Percentiles rank a stretch among this genome's conserved stretches.
phyloP scores from a whole-genome alignment of 2,329 filamentous ascomycete species.

The Pyrenophora seminiperda region DNA sequence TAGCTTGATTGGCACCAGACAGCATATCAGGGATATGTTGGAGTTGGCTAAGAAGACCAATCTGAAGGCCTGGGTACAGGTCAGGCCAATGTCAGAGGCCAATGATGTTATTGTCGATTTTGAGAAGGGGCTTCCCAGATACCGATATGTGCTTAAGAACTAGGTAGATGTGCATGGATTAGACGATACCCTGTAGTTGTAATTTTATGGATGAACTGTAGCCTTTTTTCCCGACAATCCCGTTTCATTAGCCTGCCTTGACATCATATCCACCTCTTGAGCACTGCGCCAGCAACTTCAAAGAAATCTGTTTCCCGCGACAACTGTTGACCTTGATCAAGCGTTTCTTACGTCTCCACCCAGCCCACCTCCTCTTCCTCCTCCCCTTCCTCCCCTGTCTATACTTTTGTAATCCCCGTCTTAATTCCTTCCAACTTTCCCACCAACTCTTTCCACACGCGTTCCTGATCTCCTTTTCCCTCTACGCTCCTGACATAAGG shows the following conservation, averaged over 20 bases:
- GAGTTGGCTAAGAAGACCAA: slow-evolving; percentile 49
- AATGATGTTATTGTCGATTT: slow-evolving; percentile 48
- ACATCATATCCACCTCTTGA: not conserved
- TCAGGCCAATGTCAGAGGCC: slow-evolving; percentile 48
- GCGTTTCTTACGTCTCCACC: no score
- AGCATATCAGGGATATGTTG: slow-evolving; percentile 63
- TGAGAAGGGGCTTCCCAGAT: slow-evolving; percentile 49
- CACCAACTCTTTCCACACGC: slow-evolving; percentile 50
- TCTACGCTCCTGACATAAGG: slow-evolving; percentile 45
- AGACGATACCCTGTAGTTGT: slow-evolving; percentile 11
- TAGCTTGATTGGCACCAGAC: slow-evolving; percentile 66
- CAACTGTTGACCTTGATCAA: not conserved
- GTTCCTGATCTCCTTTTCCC: slow-evolving; percentile 43
- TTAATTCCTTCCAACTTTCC: slow-evolving; percentile 48
- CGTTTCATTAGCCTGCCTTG: no score
- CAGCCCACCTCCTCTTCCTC: slow-evolving; percentile 47
- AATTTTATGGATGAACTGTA: slow-evolving; percentile 3
- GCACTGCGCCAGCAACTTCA: no score
- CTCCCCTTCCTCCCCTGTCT: slow-evolving; percentile 43
- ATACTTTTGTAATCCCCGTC: slow-evolving; percentile 30
- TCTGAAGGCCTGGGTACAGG: slow-evolving; percentile 51
- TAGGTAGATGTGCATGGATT: slow-evolving; percentile 6
- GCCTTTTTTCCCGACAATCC: no score
- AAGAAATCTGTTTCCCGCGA: no score
- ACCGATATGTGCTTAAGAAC: slow-evolving; percentile 49